These are phyloP conservation scores for Colletotrichum endophyticum DNA, from an alignment of 2,329 filamentous ascomycete species.

Conservation along the genomic window DNA sequence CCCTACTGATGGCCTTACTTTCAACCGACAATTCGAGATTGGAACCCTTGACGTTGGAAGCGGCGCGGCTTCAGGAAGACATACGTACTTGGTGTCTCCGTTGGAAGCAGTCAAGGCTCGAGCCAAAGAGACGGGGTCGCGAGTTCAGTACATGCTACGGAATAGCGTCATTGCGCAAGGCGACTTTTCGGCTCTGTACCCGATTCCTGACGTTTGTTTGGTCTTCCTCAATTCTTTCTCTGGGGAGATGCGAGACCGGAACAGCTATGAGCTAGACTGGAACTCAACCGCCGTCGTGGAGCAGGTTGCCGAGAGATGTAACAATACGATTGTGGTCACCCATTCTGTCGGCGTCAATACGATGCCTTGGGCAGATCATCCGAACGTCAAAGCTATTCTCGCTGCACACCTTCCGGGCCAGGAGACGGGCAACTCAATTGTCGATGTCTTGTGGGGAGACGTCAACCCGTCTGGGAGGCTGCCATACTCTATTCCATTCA, in stretches of 20 bases:
- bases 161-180: conserved; percentile 38
- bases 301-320: conserved; percentile 47
- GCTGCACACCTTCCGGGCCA: conserved; percentile 79
- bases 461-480: conserved; percentile 50
- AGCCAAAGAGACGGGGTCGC: conserved; percentile 48
- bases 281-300: conserved; percentile 66
- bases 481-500: conserved; percentile 56
- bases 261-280: conserved; percentile 64
- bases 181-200: conserved; percentile 59
- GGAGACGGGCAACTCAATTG: conserved; percentile 76
- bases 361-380: conserved; percentile 59
- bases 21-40: conserved; percentile 56
- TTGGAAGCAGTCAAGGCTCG: conserved; percentile 68
- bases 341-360: conserved; percentile 66
- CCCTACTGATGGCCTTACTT: conserved; percentile 11
- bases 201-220: conserved; percentile 67
- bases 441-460: conserved; percentile 73
- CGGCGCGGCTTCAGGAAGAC: conserved; percentile 66
- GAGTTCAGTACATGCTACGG: conserved; percentile 56
- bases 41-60: conserved; percentile 72
- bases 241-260: conserved; percentile 65
- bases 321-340: conserved; percentile 67
- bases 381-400: conserved; percentile 76
- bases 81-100: conserved; percentile 70
- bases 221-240: conserved; percentile 73